Evolutionary conservation across 768 basidiomycete species (phyloP), one percentile per base, ranked within the genome.

Genomic region (Leccinellum rugosiceps): DNA sequence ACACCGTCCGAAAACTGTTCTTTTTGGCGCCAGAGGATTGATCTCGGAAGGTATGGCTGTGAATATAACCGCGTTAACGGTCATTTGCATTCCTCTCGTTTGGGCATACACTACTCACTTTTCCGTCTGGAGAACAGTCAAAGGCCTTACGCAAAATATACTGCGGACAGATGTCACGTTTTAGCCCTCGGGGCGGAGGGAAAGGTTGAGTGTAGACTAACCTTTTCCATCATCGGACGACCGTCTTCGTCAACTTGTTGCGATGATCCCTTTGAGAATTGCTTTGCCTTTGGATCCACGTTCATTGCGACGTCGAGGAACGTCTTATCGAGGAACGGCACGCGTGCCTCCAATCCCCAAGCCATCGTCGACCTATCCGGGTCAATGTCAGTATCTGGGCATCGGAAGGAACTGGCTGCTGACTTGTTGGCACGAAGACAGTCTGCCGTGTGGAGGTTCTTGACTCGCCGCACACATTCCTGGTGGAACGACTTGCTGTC

Each of bases 1-100:
- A 97, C 94, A 52, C 97, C 97, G 67, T 99, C 97, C 1, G 95
- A 98, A 77, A 99, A 99, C 68, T 98, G 95, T 75, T 99, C 97
- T 72, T 99, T 99, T 73, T 99, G 97, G 56, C 97, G 83, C 97
- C 97, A 99, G 43, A 99, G 80, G 66, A 99, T 98, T 15, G 90
- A 92, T 56, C 82, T 81, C 13, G 97, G 97, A 52, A 99, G 85
- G 75, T 98, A 99, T 2, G 93, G 88, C 88, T 93, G 25, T 21
- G 60, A 50, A 58, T 28, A 3, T 15, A 43, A 31, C 25, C 4
- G n/a, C 3, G 30, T n/a, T n/a, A n/a, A n/a, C n/a, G n/a, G n/a
- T 3, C n/a, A 4, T 23, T 3, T 21, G 26, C n/a, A 2, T 48
- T 49, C 14, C 17, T n/a, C 35, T 38, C 8, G 35, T 38, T 38